Conservation (phyloP, 192 early-diverging fungal species). For the Mortierella claussenii region DNA sequence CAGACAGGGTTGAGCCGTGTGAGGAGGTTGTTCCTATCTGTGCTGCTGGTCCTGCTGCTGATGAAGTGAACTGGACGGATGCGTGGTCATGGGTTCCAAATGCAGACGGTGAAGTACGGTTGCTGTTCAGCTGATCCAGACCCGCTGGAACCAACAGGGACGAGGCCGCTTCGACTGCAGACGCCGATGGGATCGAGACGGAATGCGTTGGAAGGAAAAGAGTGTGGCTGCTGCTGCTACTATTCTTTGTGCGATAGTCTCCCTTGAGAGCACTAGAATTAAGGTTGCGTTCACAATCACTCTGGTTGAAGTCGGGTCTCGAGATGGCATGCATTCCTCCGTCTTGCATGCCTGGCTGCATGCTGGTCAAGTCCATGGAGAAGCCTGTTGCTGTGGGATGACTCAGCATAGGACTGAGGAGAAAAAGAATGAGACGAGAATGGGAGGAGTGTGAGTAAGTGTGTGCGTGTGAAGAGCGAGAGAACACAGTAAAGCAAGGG, state of each 20-base stretch:
- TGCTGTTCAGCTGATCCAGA: neutral
- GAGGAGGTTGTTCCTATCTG: neutral
- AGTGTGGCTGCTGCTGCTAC: too few relatives aligned
- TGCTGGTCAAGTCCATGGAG: neutral
- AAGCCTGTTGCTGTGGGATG: neutral
- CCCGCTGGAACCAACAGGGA: neutral
- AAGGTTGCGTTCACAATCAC: neutral
- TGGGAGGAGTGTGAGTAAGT: too few relatives aligned
- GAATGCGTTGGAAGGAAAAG: too few relatives aligned
- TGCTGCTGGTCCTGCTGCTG: neutral
- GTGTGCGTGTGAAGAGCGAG: too few relatives aligned
- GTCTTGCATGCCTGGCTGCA: slow-evolving; percentile 1
- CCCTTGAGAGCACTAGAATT: neutral
- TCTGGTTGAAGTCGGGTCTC: neutral
- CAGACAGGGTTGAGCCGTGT: too few relatives aligned
- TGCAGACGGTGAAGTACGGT: too few relatives aligned
- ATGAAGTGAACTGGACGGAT: neutral
- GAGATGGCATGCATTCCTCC: slow-evolving; percentile 5
- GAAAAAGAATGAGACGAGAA: too few relatives aligned
- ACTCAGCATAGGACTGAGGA: too few relatives aligned
- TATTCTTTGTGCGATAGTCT: too few relatives aligned
- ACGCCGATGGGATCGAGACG: too few relatives aligned
- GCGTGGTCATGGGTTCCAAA: neutral
- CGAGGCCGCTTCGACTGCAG: too few relatives aligned
- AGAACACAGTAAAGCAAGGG: too few relatives aligned